Conservation (phyloP, 106 monocot genomes). For the Platanthera guangdongensis region DNA sequence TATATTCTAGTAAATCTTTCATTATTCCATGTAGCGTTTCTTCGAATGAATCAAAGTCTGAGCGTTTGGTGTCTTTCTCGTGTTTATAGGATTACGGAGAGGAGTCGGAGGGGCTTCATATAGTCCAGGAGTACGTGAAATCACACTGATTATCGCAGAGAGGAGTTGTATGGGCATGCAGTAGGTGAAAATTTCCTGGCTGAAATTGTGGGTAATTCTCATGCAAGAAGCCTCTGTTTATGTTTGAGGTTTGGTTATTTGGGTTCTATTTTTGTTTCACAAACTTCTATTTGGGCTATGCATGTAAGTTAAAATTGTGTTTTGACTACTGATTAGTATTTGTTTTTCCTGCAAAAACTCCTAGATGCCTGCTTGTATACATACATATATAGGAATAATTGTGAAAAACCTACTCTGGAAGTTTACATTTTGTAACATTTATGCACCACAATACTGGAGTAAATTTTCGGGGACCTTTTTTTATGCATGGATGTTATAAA, state of each 20-base stretch:
- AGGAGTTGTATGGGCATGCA: not conserved
- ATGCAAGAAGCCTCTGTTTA: not conserved
- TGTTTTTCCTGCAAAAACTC: too few relatives aligned
- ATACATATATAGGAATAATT: too few relatives aligned
- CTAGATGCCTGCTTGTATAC: too few relatives aligned
- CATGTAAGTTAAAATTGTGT: too few relatives aligned
- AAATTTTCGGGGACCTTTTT: too few relatives aligned
- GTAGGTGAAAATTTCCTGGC: not conserved
- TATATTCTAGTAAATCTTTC: not conserved
- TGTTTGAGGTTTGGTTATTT: not conserved
- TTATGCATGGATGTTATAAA: too few relatives aligned
- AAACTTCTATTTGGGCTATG: not conserved
- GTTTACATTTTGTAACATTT: too few relatives aligned
- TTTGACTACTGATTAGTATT: too few relatives aligned
- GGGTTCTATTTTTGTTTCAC: not conserved
- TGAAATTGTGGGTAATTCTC: not conserved
- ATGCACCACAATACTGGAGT: too few relatives aligned
- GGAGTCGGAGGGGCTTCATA: slow-evolving; percentile 26
- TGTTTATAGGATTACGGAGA: slow-evolving; percentile 25
- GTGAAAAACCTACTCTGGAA: too few relatives aligned
- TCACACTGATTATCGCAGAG: slow-evolving; percentile 7
- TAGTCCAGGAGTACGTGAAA: slow-evolving; percentile 25
- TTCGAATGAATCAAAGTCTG: not conserved
- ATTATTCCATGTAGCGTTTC: not conserved
- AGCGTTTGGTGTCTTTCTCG: not conserved